Evolutionary conservation across 352 stramenopile species (phyloP).

Genomic region (Pelagophyceae sp.): DNA sequence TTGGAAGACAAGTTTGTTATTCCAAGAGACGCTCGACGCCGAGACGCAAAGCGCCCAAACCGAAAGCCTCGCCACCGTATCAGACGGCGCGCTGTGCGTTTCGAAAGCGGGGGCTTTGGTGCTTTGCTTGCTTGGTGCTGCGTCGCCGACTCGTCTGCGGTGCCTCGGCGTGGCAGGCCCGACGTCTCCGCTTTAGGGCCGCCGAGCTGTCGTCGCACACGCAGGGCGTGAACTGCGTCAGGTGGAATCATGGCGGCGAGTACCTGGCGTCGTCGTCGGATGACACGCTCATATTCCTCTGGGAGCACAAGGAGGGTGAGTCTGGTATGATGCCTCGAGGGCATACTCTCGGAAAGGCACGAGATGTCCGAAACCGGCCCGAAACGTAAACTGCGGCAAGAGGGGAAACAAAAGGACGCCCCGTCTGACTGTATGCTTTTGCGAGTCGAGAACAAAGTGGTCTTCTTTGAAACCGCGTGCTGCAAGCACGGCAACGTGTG

Average conservation of each 20-base stretch:
- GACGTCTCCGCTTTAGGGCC: too few relatives aligned
- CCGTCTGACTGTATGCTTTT: not conserved
- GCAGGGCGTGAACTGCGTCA: not conserved
- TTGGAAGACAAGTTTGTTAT: not conserved
- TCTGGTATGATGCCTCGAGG: not conserved
- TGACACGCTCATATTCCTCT: slow-evolving; percentile 25
- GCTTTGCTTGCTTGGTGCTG: too few relatives aligned
- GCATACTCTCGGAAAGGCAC: not conserved
- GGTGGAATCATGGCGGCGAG: slow-evolving; percentile 1
- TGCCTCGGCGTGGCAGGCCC: too few relatives aligned
- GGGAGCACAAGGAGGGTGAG: not conserved
- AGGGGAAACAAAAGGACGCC: not conserved
- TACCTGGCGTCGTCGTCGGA: slow-evolving; percentile 23
- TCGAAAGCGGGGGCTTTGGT: not conserved
- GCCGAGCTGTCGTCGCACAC: not conserved
- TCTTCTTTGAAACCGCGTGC: not conserved
- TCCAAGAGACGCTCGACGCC: not conserved
- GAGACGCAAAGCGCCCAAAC: not conserved
- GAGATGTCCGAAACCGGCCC: not conserved
- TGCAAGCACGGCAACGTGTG: too few relatives aligned
- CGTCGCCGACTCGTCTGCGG: too few relatives aligned
- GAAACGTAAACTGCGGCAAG: not conserved
- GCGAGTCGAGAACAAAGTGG: not conserved
- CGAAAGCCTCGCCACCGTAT: not conserved
- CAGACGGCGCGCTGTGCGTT: not conserved